Percentiles rank a stretch among this genome's conserved stretches.
Conservation (phyloP, 345 rosid genomes). For the Gossypium rotundifolium region DNA sequence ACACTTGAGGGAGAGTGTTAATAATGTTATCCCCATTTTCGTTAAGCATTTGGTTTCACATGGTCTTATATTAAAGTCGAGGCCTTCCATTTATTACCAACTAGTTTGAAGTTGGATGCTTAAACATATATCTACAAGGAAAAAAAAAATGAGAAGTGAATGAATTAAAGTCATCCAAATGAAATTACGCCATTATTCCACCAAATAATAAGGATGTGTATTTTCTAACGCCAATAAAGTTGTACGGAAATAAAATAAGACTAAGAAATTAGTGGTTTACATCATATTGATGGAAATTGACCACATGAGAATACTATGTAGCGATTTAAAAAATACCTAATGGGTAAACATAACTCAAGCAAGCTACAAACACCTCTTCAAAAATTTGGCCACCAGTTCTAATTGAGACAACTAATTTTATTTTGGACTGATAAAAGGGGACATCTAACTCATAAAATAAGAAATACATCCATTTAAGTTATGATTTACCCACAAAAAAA, state of each 20-base stretch:
- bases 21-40: background rate
- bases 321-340: background rate
- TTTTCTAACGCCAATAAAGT: background rate
- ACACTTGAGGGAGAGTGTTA: background rate
- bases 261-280: background rate
- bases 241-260: background rate
- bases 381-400: background rate
- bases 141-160: background rate
- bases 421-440: background rate
- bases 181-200: background rate
- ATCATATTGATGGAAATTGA: background rate
- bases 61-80: background rate
- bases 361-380: background rate
- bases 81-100: background rate
- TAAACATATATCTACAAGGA: background rate
- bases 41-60: background rate
- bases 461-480: background rate
- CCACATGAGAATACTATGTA: background rate
- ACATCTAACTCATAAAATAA: background rate
- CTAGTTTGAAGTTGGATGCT: background rate
- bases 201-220: background rate
- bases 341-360: background rate
- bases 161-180: background rate
- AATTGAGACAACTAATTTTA: background rate
- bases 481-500: no score